phyloP scores from a whole-genome alignment of 495 filamentous ascomycete genomes.

The Penicillium nucicola region DNA sequence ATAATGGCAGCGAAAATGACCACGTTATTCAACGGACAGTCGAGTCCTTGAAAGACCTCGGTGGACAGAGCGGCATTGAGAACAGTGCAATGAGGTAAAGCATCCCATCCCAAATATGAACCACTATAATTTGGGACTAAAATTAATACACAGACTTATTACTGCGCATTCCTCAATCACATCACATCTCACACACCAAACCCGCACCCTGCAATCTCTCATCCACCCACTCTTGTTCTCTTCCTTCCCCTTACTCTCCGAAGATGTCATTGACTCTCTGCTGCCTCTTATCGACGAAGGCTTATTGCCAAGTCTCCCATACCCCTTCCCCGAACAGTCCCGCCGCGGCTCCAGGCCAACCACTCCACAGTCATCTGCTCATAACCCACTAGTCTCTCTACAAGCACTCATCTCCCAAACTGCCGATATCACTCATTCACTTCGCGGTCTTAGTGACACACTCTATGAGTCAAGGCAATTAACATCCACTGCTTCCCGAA shows the following conservation, averaged over 20 bases:
- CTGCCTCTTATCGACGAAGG: conserved; percentile 62
- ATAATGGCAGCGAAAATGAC: conserved; percentile 65
- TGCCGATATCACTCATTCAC: conserved; percentile 70
- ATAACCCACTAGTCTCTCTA: conserved; percentile 51
- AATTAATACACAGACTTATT: conserved; percentile 59
- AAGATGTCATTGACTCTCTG: conserved; percentile 64
- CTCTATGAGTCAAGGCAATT: conserved; percentile 92
- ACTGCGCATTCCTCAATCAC: conserved; percentile 84
- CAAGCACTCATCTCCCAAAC: conserved; percentile 58
- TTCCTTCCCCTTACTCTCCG: conserved; percentile 53
- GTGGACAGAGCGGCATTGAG: conserved; percentile 77
- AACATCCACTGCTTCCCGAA: conserved; percentile 70
- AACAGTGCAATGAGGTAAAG: conserved; percentile 72
- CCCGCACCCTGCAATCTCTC: conserved; percentile 75
- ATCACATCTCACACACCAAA: conserved; percentile 81
- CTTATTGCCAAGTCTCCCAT: conserved; percentile 45
- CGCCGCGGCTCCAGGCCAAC: conserved; percentile 45
- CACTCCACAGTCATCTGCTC: conserved; percentile 27
- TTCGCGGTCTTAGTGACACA: conserved; percentile 85
- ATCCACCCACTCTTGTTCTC: conserved; percentile 62
- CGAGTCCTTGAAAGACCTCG: conserved; percentile 70
- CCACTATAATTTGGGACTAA: conserved; percentile 15
- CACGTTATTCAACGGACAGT: conserved; percentile 68
- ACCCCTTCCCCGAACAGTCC: conserved; percentile 49
- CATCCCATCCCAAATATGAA: neutral